Base-by-base conservation (phyloP, 1,139 yeast genomes). In the Lodderomyces elongisporus region DNA sequence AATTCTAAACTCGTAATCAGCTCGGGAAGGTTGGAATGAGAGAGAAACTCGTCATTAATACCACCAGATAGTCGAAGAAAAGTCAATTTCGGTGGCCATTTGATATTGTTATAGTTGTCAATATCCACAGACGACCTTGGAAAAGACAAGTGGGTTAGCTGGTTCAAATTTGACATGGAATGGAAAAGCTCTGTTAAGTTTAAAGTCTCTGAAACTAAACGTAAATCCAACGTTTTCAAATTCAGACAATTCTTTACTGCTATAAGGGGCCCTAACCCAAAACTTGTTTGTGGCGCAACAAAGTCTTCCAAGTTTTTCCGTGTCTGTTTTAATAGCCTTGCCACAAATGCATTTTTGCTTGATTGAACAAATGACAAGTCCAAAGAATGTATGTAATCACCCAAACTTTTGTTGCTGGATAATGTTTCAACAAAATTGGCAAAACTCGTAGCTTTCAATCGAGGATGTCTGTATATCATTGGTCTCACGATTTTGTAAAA, bases 211-310 rank as follows among this genome's bases (percentile, higher is more conserved):
- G 95, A 84, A 1, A 91, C 96, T 26, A 88, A 67, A n/a, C 95
- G 74, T 38, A 91, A 58, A 54, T 91, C 97, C 23, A 91, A 61
- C 1, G 78, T 72, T 39, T 68, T 69, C 35, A 91, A 60, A 27
- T 72, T 66, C 15, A 61, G 61, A 55, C 98, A 91, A 33, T 79
- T 67, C 38, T 84, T 74, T 32, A 91, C 63, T 30, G 94, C 81
- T 14, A 87, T 72, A 45, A 89, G 60, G 1, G 97, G 96, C 1
- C 95, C 85, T 38, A 81, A 71, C 0, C 97, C 97, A 63, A 91
- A 89, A 60, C 95, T 84, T 23, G 96, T 82, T 51, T 89, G 97
- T 1, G 97, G 96, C 0, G 97, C 96, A 5, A 84, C 75, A 49
- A 91, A 88, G 9, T 67, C 63, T 43, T 77, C 70, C 33, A 91